phyloP scores from a whole-genome alignment of 352 stramenopile genomes.

The Phytophthora meadii region DNA sequence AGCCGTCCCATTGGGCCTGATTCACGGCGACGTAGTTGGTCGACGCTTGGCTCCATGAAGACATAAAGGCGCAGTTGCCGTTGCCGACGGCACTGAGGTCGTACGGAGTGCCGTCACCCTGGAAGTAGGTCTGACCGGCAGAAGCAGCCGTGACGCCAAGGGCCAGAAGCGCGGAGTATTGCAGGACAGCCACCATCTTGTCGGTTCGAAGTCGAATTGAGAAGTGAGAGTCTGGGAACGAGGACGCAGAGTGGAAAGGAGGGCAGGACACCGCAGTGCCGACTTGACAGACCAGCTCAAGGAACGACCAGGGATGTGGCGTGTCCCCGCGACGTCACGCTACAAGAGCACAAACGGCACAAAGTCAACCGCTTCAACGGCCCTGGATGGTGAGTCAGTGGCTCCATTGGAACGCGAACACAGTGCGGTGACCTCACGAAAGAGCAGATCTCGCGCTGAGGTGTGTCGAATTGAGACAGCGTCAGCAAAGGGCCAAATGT shows the following conservation, averaged over 20 bases:
- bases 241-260: slow-evolving; percentile 22
- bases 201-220: slow-evolving; percentile 25
- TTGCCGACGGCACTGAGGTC: slow-evolving; percentile 16
- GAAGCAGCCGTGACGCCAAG: slow-evolving; percentile 14
- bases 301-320: slow-evolving; percentile 26
- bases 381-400: slow-evolving; percentile 16
- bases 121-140: slow-evolving; percentile 26
- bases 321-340: slow-evolving; percentile 28
- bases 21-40: slow-evolving; percentile 39
- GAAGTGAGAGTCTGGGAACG: slow-evolving; percentile 15
- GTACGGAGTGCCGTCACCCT: slow-evolving; percentile 31
- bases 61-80: slow-evolving; percentile 38
- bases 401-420: background rate
- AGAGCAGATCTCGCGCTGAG: slow-evolving; percentile 19
- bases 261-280: slow-evolving; percentile 6
- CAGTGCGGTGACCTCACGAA: background rate
- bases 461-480: slow-evolving; percentile 23
- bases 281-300: slow-evolving; percentile 22
- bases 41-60: slow-evolving; percentile 24
- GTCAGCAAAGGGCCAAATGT: slow-evolving; percentile 21
- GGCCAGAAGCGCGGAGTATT: slow-evolving; percentile 27
- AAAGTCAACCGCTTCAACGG: slow-evolving; percentile 1
- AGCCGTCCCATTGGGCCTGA: slow-evolving; percentile 33
- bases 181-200: slow-evolving; percentile 29
- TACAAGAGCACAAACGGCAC: slow-evolving; percentile 11